Evolutionary conservation across 306 rosid species (phyloP).

Genomic region (Lathyrus aphaca): DNA sequence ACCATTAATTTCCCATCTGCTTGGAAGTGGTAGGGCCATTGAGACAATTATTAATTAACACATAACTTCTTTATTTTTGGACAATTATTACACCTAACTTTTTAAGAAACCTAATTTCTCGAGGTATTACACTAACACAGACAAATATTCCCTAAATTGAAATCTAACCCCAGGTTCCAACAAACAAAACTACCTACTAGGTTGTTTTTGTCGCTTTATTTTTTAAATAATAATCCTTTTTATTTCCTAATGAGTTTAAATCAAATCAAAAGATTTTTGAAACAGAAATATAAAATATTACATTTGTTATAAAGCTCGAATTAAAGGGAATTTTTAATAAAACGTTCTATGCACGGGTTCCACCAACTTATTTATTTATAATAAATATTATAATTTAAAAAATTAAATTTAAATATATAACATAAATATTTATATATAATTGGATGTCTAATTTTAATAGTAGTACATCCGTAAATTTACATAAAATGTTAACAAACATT

Average conservation of each 20-base stretch:
- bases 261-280: neutral
- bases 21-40: conserved; percentile 6
- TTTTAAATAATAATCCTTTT: neutral
- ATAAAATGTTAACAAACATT: no score
- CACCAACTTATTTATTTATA: no score
- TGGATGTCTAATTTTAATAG: no score
- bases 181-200: conserved; percentile 5
- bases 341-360: no score
- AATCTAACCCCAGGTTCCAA: neutral
- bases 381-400: no score
- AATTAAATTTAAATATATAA: no score
- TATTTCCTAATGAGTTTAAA: neutral
- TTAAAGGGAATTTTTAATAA: no score
- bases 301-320: neutral
- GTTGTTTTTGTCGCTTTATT: neutral
- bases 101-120: neutral
- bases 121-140: conserved; percentile 3
- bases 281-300: neutral
- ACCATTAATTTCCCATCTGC: conserved; percentile 25
- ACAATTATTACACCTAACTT: conserved; percentile 3
- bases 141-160: conserved; percentile 6
- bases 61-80: neutral
- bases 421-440: no score
- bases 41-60: neutral
- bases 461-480: no score